Conservation (phyloP, 805 yeast species). For the Candida broadrunensis region DNA sequence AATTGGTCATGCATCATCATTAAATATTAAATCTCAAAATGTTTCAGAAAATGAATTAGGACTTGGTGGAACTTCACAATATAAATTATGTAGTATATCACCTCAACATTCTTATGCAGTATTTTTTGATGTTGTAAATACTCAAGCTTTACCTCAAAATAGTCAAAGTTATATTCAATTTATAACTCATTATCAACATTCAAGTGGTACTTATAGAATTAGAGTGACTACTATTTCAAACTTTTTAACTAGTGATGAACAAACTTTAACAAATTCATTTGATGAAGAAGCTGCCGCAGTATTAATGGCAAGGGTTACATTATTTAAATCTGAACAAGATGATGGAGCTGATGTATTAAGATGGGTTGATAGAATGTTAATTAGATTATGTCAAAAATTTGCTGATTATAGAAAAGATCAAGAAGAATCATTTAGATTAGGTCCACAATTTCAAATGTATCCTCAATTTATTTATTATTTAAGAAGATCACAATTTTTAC, state of each 20-base stretch:
- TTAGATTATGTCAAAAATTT: constrained; percentile 85
- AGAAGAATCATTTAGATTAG: constrained; percentile 74
- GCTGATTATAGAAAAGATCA: constrained; percentile 92
- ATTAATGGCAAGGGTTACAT: constrained; percentile 84
- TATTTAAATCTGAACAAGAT: constrained; percentile 72
- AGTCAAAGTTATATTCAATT: constrained; percentile 60
- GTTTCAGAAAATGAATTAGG: constrained; percentile 94
- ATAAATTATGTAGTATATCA: constrained; percentile 80
- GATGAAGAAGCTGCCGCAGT: constrained; percentile 99
- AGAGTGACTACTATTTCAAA: constrained; percentile 84
- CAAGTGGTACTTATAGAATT: constrained; percentile 85
- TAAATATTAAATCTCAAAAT: constrained; percentile 62
- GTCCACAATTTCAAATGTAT: constrained; percentile 79
- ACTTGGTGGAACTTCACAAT: constrained; percentile 85
- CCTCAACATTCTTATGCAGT: constrained; percentile 88
- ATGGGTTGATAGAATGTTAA: constrained; percentile 92
- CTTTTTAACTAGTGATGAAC: constrained; percentile 50
- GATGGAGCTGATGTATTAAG: constrained; percentile 90
- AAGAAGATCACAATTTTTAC: constrained; percentile 93
- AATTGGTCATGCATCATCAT: constrained; percentile 87
- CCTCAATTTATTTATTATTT: constrained; percentile 96
- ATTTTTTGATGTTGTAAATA: constrained; percentile 73
- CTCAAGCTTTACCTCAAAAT: constrained; percentile 28
- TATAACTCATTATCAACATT: constrained; percentile 89
- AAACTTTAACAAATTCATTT: constrained; percentile 59